A percentile compares a stretch with the other conserved stretches of the same genome.
Conservation (phyloP, 2,329 filamentous ascomycete species). For the Botrytis paeoniae region DNA sequence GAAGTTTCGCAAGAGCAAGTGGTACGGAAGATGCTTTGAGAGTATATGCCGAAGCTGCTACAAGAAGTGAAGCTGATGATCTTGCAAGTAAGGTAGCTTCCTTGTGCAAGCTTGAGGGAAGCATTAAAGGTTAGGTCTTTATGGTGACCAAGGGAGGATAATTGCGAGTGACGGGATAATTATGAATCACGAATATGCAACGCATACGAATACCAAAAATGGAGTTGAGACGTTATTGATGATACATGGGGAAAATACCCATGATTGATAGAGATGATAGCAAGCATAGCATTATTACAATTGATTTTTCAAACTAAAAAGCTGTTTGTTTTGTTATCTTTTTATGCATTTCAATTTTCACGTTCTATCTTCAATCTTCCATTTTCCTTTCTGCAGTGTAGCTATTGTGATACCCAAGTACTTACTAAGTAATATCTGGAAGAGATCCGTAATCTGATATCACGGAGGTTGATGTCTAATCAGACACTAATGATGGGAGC, state of each 20-base stretch:
- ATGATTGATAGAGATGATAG: constrained; percentile 15
- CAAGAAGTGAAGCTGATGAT: constrained; percentile 84
- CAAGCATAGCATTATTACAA: background rate
- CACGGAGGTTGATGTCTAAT: background rate
- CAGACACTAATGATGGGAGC: background rate
- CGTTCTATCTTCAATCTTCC: background rate
- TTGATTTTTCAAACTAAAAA: background rate
- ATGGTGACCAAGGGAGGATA: background rate
- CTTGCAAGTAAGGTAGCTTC: constrained; percentile 73
- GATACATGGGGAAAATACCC: constrained; percentile 13
- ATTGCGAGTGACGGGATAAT: background rate
- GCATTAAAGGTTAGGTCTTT: constrained; percentile 8
- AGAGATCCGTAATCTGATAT: background rate
- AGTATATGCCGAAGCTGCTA: constrained; percentile 93
- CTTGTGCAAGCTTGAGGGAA: constrained; percentile 31
- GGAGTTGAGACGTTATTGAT: constrained; percentile 17
- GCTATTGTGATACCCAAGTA: background rate
- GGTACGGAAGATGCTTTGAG: constrained; percentile 95
- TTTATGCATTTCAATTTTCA: background rate
- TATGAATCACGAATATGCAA: constrained; percentile 13
- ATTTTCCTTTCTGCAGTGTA: background rate
- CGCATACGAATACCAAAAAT: constrained; percentile 18
- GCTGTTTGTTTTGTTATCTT: background rate
- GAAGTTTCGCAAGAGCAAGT: constrained; percentile 87
- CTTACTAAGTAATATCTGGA: background rate